Evolutionary conservation across 208 protist genomes (phyloP).

Genomic region (Leptomonas seymouri): DNA sequence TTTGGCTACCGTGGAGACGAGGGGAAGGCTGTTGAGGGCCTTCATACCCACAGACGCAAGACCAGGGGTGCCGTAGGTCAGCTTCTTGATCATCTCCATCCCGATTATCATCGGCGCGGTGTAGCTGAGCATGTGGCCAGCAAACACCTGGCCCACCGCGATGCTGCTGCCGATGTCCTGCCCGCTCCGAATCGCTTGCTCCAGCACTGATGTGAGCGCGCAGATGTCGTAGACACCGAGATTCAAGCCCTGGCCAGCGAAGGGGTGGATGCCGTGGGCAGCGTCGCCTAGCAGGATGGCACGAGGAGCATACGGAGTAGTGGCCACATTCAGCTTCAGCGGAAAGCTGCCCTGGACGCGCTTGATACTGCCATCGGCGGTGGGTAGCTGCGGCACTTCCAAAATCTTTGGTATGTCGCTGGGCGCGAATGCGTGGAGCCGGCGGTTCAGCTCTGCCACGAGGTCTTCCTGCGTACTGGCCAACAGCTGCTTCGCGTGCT

Average conservation of each 20-base stretch:
- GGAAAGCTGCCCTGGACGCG: constrained; percentile 77
- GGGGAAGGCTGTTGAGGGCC: constrained; percentile 57
- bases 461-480: constrained; percentile 58
- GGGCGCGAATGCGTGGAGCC: constrained; percentile 65
- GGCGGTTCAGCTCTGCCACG: constrained; percentile 70
- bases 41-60: constrained; percentile 74
- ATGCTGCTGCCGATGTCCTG: constrained; percentile 81
- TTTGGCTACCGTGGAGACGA: constrained; percentile 76
- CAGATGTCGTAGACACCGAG: constrained; percentile 90
- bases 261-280: constrained; percentile 92
- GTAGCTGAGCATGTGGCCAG: constrained; percentile 76
- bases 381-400: constrained; percentile 60
- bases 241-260: constrained; percentile 94
- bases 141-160: constrained; percentile 75
- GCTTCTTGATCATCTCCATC: constrained; percentile 79
- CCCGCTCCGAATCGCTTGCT: constrained; percentile 63
- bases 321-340: constrained; percentile 68
- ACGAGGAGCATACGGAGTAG: constrained; percentile 58
- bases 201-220: constrained; percentile 62
- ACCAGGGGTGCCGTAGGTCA: constrained; percentile 51
- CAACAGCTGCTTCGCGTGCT: constrained; percentile 62
- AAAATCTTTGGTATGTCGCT: constrained; percentile 77
- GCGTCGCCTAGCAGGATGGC: constrained; percentile 86
- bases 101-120: constrained; percentile 73
- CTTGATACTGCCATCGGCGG: constrained; percentile 39